Percentiles rank a stretch among this genome's conserved stretches.
phyloP scores from a whole-genome alignment of 257 asterid species.

The Datura wrightii region DNA sequence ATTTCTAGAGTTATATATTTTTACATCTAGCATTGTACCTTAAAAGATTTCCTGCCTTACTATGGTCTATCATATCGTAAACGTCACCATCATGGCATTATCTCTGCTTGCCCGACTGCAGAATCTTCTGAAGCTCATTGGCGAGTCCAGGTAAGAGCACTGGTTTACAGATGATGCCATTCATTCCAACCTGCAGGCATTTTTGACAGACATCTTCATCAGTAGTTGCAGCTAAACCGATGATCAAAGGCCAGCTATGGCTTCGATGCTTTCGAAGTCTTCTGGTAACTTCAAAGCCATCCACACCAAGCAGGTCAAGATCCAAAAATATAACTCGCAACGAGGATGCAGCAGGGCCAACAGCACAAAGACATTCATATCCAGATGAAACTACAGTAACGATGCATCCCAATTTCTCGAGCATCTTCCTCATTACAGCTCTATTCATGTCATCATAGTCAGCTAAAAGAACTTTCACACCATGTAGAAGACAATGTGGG shows the following conservation, averaged over 20 bases:
- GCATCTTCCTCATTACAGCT: slow-evolving; percentile 75
- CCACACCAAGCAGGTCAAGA: slow-evolving; percentile 81
- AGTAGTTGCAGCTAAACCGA: slow-evolving; percentile 68
- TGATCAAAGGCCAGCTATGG: slow-evolving; percentile 75
- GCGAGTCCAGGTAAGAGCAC: slow-evolving; percentile 67
- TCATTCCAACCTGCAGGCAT: slow-evolving; percentile 74
- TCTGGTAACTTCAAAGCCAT: slow-evolving; percentile 75
- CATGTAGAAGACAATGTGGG: slow-evolving; percentile 64
- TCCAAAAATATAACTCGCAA: slow-evolving; percentile 72
- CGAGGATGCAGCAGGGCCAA: slow-evolving; percentile 56
- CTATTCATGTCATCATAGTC: slow-evolving; percentile 78
- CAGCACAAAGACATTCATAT: slow-evolving; percentile 67
- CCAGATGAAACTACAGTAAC: slow-evolving; percentile 82
- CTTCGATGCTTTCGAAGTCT: slow-evolving; percentile 79
- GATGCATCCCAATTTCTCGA: slow-evolving; percentile 82
- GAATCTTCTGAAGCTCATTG: slow-evolving; percentile 62
- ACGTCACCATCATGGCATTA: slow-evolving; percentile 31
- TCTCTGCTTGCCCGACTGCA: slow-evolving; percentile 58
- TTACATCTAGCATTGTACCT: slow-evolving; percentile 7
- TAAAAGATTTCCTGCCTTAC: neutral
- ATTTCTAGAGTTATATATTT: neutral
- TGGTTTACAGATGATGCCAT: slow-evolving; percentile 79
- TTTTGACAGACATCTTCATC: slow-evolving; percentile 57
- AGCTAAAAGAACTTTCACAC: slow-evolving; percentile 76
- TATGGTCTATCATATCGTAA: neutral